phyloP scores from a whole-genome alignment of 257 asterid genomes.

The Gynochthodes officinalis region DNA sequence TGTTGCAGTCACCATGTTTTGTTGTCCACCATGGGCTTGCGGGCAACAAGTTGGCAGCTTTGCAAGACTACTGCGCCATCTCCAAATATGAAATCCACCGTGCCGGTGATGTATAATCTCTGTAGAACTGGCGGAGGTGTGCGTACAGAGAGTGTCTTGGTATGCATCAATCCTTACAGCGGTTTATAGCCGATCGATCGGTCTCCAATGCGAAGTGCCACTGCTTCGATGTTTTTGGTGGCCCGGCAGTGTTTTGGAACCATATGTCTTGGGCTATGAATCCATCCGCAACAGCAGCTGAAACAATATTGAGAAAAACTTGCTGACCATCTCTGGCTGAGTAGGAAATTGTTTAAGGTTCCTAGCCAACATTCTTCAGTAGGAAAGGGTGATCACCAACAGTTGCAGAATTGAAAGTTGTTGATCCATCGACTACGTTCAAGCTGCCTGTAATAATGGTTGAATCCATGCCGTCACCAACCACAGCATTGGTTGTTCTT shows the following conservation, averaged over 20 bases:
- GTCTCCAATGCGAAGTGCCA: conserved; percentile 24
- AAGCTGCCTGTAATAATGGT: conserved; percentile 38
- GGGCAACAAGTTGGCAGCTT: conserved; percentile 5
- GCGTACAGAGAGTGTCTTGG: conserved; percentile 25
- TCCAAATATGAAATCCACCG: conserved; percentile 29
- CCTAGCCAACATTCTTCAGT: no score
- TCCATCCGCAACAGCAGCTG: conserved; percentile 21
- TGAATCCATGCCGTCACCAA: conserved; percentile 37
- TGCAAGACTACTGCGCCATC: conserved; percentile 24
- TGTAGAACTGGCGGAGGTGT: conserved; percentile 22
- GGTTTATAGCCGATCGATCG: conserved; percentile 16
- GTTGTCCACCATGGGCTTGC: conserved; percentile 14
- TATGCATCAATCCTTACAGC: conserved; percentile 16
- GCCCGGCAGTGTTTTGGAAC: conserved; percentile 27
- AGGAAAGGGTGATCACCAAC: conserved; percentile 22
- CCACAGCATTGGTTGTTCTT: conserved; percentile 30
- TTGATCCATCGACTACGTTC: conserved; percentile 29
- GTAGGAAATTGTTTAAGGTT: no score
- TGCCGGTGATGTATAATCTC: conserved; percentile 27
- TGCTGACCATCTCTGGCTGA: background rate
- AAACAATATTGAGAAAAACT: no score
- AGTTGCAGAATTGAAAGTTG: conserved; percentile 36
- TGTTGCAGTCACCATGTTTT: conserved; percentile 26
- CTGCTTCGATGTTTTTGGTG: conserved; percentile 25
- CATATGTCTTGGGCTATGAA: conserved; percentile 23